Evolutionary conservation across 1,139 yeast species (phyloP), one percentile per base, ranked within the genome.

Genomic region (Debaryomyces nepalensis): DNA sequence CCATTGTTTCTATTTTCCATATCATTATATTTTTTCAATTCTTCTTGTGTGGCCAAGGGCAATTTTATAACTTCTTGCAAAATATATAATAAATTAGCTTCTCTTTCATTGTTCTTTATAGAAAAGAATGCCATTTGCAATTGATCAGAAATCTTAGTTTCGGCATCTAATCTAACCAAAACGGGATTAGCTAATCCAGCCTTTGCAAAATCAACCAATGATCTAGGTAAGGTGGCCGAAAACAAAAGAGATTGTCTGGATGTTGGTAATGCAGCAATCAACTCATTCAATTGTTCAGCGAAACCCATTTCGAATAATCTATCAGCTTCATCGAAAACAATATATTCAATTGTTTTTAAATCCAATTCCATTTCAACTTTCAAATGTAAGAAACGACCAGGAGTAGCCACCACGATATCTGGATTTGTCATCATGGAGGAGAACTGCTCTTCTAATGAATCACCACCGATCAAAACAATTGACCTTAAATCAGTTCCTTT

Each of bases 311-410:
- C 99, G 59, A 95, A 95, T 54, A 95, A 76, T 58, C 98, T 77
- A 74, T 95, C 99, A 26, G 99, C 99, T 72, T 95, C 99, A 69
- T 95, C 99, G 62, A 93, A 95, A 1, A 91, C 96, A 41, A 91
- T 86, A 57, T 87, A 91, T 60, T 93, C 96, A 16, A 93, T 81
- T 2, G 90, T 77, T 51, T 79, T 79, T 62, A 95, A 75, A 57
- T 89, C 95, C 44, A 93, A 73, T 49, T 81, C 81, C 99, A 95
- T 95, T 68, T 95, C 99, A 27, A 91, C 93, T 62, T 91, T 89
- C 59, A 95, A 77, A 76, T 95, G 99, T 65, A 93, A 68, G 58
- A 95, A 93, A 64, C 99, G 79, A 64, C 99, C 99, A 0, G 99
- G 99, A 0, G 99, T 95, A 23, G 99, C 99, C 50, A 95, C 86